A percentile compares a stretch with the other conserved stretches of the same genome.
Evolutionary conservation across 495 filamentous ascomycete genomes (phyloP).

Genomic region (Penicillium bialowiezense): DNA sequence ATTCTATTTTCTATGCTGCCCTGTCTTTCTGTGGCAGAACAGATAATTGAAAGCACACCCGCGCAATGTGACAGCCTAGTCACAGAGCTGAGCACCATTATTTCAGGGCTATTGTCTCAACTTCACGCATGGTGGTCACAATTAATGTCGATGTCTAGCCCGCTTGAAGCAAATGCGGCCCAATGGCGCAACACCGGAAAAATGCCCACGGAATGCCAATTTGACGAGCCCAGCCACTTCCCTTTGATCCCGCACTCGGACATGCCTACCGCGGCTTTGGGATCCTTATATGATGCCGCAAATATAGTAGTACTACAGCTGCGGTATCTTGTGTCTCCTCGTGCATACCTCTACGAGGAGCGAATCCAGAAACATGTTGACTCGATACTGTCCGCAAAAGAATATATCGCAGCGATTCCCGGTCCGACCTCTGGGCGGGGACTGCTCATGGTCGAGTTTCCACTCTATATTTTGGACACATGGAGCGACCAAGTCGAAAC

Average conservation of each 20-base stretch:
- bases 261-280: conserved; percentile 15
- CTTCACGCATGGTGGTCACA: conserved; percentile 11
- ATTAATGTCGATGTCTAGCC: conserved; percentile 1
- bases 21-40: conserved; percentile 6
- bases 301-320: conserved; percentile 9
- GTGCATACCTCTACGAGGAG: conserved; percentile 8
- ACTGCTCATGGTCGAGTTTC: conserved; percentile 11
- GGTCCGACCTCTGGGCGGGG: conserved; percentile 9
- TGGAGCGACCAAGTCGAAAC: neutral
- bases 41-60: neutral
- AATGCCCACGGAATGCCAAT: neutral
- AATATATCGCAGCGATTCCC: conserved; percentile 5
- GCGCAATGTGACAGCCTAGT: neutral
- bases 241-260: conserved; percentile 7
- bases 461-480: conserved; percentile 3
- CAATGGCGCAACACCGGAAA: neutral
- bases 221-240: conserved; percentile 2
- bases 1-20: conserved; percentile 10
- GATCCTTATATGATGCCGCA: conserved; percentile 6
- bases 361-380: conserved; percentile 7
- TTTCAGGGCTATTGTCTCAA: neutral
- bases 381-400: conserved; percentile 7
- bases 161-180: neutral
- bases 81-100: neutral
- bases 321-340: conserved; percentile 1